Evolutionary conservation across 73 alveolate species (phyloP).

Genomic region (Paramecium tetraurelia): DNA sequence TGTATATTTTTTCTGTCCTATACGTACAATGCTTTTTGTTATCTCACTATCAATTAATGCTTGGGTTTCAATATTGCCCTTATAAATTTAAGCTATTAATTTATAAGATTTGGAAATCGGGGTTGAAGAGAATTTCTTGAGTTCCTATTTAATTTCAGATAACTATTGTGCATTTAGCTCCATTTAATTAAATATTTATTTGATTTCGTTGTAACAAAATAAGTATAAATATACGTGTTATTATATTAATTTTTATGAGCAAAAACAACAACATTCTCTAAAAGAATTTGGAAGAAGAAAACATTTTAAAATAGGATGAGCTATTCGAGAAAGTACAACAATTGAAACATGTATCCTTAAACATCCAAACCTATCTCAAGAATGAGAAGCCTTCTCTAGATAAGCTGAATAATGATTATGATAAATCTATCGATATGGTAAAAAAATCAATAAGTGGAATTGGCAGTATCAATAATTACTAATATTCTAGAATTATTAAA

Average conservation of each 20-base stretch:
- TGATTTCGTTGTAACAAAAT: background rate
- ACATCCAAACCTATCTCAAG: background rate
- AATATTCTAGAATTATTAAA: background rate
- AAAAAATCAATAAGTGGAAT: background rate
- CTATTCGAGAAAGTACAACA: background rate
- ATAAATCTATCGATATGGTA: background rate
- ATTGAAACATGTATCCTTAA: background rate
- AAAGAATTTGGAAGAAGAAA: slow-evolving; percentile 37
- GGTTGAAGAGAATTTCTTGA: background rate
- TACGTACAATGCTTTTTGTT: slow-evolving; percentile 25
- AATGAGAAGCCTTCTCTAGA: background rate
- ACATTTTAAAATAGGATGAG: background rate
- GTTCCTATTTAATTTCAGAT: background rate
- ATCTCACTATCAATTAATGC: background rate
- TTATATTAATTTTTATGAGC: background rate
- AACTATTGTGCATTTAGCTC: background rate
- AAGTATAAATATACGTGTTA: background rate
- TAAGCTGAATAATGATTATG: background rate
- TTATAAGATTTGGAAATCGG: background rate
- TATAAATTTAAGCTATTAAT: slow-evolving; percentile 13
- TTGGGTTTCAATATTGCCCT: background rate
- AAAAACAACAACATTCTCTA: background rate
- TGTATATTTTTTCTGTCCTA: background rate
- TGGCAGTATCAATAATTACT: background rate
- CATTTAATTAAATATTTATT: slow-evolving; percentile 9